A percentile compares a stretch with the other conserved stretches of the same genome.
phyloP scores from a whole-genome alignment of 768 basidiomycete species.

The Auriscalpium orientale region DNA sequence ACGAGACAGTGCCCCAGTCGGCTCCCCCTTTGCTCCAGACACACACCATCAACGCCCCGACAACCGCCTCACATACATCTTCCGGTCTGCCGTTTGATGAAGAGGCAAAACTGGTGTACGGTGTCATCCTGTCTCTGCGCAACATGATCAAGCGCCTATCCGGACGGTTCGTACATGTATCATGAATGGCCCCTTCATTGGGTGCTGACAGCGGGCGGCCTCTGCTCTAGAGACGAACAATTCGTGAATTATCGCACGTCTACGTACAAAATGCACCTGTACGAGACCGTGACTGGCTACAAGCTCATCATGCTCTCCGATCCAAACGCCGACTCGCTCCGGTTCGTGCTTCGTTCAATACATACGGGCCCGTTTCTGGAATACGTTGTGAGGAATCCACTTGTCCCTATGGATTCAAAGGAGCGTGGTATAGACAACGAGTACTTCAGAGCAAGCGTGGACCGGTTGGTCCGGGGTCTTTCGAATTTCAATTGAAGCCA shows the following conservation, averaged over 20 bases:
- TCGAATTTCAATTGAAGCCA: conserved; percentile 32
- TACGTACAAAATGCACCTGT: conserved; percentile 87
- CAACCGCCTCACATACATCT: conserved; percentile 18
- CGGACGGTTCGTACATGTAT: conserved; percentile 47
- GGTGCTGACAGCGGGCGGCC: background rate
- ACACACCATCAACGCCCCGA: conserved; percentile 22
- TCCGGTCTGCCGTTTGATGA: conserved; percentile 87
- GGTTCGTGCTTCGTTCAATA: conserved; percentile 77
- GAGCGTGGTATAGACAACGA: conserved; percentile 90
- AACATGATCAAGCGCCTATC: conserved; percentile 96
- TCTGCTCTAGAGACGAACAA: conserved; percentile 65
- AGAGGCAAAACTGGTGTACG: conserved; percentile 95
- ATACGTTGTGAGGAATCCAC: conserved; percentile 88
- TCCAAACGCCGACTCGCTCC: conserved; percentile 74
- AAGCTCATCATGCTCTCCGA: conserved; percentile 94
- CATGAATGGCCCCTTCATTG: background rate
- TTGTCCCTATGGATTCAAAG: conserved; percentile 75
- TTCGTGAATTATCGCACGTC: conserved; percentile 90
- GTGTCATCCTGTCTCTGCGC: conserved; percentile 82
- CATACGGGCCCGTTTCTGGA: conserved; percentile 93
- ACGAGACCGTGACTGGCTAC: conserved; percentile 87
- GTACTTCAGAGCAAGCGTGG: conserved; percentile 74
- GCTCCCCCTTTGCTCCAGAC: conserved; percentile 31
- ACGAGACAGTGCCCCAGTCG: conserved; percentile 25
- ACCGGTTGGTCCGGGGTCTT: conserved; percentile 62